A percentile compares a stretch with the other conserved stretches of the same genome.
phyloP scores from a whole-genome alignment of 352 stramenopile genomes.

The Globisporangium cylindrosporum region DNA sequence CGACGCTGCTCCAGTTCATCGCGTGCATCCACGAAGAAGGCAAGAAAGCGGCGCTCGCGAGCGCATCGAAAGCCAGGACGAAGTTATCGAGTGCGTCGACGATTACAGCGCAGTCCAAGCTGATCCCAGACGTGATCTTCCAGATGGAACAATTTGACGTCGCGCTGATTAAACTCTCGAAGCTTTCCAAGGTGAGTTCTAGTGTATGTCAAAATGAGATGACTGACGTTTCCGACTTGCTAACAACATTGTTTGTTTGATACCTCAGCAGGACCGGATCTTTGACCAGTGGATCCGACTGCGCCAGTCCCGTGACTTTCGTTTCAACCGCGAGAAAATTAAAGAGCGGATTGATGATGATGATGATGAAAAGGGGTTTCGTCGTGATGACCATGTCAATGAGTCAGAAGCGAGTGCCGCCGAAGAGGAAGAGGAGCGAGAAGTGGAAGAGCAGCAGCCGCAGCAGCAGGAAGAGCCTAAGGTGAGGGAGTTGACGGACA shows the following conservation, averaged over 20 bases:
- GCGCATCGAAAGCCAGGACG: constrained; percentile 10
- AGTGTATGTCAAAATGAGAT: neutral
- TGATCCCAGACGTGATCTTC: constrained; percentile 65
- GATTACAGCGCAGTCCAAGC: constrained; percentile 34
- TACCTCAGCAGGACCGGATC: constrained; percentile 26
- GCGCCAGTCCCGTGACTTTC: constrained; percentile 49
- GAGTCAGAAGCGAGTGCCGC: constrained; percentile 16
- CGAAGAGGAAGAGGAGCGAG: constrained; percentile 13
- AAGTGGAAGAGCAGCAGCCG: constrained; percentile 14
- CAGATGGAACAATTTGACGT: constrained; percentile 73
- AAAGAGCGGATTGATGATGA: constrained; percentile 23
- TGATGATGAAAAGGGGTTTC: constrained; percentile 17
- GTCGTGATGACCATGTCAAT: constrained; percentile 10
- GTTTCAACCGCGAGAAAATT: constrained; percentile 41
- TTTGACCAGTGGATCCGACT: constrained; percentile 54
- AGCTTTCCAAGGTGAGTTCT: constrained; percentile 43
- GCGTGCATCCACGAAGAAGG: constrained; percentile 46
- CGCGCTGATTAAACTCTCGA: constrained; percentile 60
- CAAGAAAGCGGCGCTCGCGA: constrained; percentile 20
- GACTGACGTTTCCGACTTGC: neutral
- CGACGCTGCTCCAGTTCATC: constrained; percentile 48
- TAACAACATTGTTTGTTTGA: neutral
- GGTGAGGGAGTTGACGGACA: constrained; percentile 8
- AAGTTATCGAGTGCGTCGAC: constrained; percentile 9
- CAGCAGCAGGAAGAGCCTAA: constrained; percentile 12